phyloP scores from a whole-genome alignment of 2,329 filamentous ascomycete genomes.

The Verticillium nubilum region DNA sequence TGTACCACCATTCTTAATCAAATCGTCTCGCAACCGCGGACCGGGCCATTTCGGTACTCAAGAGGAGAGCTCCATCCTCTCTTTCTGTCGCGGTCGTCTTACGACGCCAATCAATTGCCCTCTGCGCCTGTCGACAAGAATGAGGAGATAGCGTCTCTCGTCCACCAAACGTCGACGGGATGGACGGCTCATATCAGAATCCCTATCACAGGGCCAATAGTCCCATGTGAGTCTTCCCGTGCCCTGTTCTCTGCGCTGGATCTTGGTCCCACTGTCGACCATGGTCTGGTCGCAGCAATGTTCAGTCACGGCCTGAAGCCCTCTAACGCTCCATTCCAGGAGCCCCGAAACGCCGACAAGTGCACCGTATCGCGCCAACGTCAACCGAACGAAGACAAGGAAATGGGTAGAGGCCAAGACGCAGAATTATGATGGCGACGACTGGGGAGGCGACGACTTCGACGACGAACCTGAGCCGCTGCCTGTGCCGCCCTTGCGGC shows the following conservation, averaged over 20 bases:
- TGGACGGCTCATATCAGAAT: conserved; percentile 4
- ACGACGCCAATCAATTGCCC: neutral
- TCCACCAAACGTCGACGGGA: neutral
- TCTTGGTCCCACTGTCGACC: neutral
- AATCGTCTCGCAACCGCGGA: neutral
- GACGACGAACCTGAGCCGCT: conserved; percentile 42
- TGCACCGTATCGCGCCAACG: conserved; percentile 68
- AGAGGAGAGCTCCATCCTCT: neutral
- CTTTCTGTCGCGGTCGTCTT: neutral
- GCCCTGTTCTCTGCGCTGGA: neutral
- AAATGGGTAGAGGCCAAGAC: conserved; percentile 93
- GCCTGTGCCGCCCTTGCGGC: conserved; percentile 21
- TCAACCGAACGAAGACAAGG: conserved; percentile 83
- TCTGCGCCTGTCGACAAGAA: neutral
- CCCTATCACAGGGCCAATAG: conserved; percentile 2
- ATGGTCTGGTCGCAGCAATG: neutral
- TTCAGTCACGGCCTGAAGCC: neutral
- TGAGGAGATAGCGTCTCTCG: neutral
- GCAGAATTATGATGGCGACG: conserved; percentile 84
- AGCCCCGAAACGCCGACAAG: conserved; percentile 15
- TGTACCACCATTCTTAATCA: neutral
- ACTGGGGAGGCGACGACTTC: conserved; percentile 75
- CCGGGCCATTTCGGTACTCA: neutral
- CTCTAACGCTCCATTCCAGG: neutral
- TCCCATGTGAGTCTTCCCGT: neutral